Conservation (phyloP, 208 protist species). For the Novymonas esmeraldas region DNA sequence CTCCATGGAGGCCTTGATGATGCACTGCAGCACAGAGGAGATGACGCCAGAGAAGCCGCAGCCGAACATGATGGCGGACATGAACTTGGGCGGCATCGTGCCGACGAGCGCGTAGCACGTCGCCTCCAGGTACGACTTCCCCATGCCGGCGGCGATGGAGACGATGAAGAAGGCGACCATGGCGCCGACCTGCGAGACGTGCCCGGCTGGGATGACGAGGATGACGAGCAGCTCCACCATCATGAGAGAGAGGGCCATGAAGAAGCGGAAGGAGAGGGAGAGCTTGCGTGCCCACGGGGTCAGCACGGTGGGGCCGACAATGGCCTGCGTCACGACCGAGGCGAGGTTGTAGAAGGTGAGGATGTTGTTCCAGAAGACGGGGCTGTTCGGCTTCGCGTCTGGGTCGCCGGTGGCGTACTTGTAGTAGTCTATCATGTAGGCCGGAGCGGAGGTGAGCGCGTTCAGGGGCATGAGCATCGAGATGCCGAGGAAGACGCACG, state of each 20-base stretch:
- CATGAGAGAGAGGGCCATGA: constrained; percentile 55
- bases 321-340: constrained; percentile 69
- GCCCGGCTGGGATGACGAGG: constrained; percentile 49
- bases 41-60: constrained; percentile 78
- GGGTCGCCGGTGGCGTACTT: constrained; percentile 67
- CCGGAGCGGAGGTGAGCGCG: constrained; percentile 74
- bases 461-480: constrained; percentile 91
- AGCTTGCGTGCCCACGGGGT: constrained; percentile 51
- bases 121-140: constrained; percentile 84
- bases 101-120: constrained; percentile 85
- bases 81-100: constrained; percentile 81
- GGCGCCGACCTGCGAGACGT: constrained; percentile 51
- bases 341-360: constrained; percentile 81
- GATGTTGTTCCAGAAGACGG: constrained; percentile 74
- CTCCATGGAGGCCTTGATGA: constrained; percentile 80
- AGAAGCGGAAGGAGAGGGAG: constrained; percentile 58
- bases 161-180: constrained; percentile 74
- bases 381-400: constrained; percentile 45
- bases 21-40: constrained; percentile 74
- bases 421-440: constrained; percentile 88
- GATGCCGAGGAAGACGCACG: constrained; percentile 82
- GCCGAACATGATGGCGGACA: constrained; percentile 89
- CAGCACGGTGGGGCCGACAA: constrained; percentile 70
- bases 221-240: constrained; percentile 73
- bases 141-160: constrained; percentile 56